phyloP scores from a whole-genome alignment of 2,329 filamentous ascomycete species.

The Kalmusia sp. region DNA sequence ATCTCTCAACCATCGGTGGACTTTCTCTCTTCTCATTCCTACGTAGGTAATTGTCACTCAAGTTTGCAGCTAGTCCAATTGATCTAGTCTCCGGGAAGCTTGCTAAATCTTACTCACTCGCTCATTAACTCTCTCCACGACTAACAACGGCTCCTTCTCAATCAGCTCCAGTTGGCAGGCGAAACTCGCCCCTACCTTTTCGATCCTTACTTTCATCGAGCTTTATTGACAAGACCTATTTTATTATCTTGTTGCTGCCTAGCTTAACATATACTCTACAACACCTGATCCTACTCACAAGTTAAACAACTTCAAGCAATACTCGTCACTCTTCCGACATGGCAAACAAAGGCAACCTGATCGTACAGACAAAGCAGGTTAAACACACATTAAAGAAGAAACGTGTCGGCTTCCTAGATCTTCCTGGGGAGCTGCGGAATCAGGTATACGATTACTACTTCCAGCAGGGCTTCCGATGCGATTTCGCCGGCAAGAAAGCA shows the following conservation, averaged over 20 bases:
- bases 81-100: neutral
- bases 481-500: constrained; percentile 27
- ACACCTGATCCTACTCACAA: too few species aligned
- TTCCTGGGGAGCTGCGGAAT: constrained; percentile 60
- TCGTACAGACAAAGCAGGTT: constrained; percentile 17
- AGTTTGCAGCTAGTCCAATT: too few species aligned
- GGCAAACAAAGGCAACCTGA: constrained; percentile 18
- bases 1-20: neutral
- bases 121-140: constrained; percentile 3
- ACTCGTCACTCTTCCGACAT: constrained; percentile 6
- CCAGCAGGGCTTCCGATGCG: constrained; percentile 30
- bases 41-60: neutral
- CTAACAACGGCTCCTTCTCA: neutral
- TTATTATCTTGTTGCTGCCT: too few species aligned
- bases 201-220: too few species aligned
- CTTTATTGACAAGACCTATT: too few species aligned
- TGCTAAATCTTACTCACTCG: constrained; percentile 3
- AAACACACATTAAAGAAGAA: constrained; percentile 18
- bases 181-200: too few species aligned
- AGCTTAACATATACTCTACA: too few species aligned
- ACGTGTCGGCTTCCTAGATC: constrained; percentile 35
- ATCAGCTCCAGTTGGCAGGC: constrained; percentile 8
- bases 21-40: neutral
- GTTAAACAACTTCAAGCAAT: too few species aligned
- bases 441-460: constrained; percentile 54